Base-by-base conservation (phyloP, 83 land plant genomes). In the Picea abies region DNA sequence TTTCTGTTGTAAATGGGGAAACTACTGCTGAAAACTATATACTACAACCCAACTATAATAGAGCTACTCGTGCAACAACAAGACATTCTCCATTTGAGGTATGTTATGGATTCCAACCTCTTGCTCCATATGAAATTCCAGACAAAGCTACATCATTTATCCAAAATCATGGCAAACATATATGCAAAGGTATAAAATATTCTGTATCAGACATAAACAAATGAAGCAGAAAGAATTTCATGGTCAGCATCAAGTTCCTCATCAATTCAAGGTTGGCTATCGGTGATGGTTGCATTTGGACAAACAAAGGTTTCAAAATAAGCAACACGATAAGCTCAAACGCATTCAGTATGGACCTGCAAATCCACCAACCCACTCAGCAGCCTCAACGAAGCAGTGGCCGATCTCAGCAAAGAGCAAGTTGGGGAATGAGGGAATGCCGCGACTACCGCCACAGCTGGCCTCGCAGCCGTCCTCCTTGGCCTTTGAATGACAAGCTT, bases 91-190 rank as follows among this genome's bases (percentile, higher is more conserved):
- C 5, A 62, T 62, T 62, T 62, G n/a, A 22, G 10, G 64, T 62
- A 2, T 62, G 10, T 62, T 62, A 17, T 62, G 64, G 64, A 62
- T 62, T 19, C n/a, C 64, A 62, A n/a, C 65, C 65, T 63, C 65
- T 63, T 63, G 23, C 23, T 63, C 65, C 22, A 63, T 3, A n/a
- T 63, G 65, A 7, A 23, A 3, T 63, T 63, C 23, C 20, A 20
- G 65, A 63, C 65, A 63, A 63, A 63, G 65, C 23, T 63, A 63
- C 65, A 63, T 63, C 23, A n/a, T 63, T 63, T 63, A n/a, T 63
- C 65, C 23, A 63, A 7, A 4, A 63, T 63, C 22, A n/a, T 63
- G 23, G 41, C 65, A 4, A n/a, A 63, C 17, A n/a, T 63, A 20
- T n/a, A 63, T 63, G 65, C 65, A 20, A 63, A 63, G 68, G 26